Evolutionary conservation across 306 rosid genomes (phyloP), one percentile per base, ranked within the genome.

Genomic region (Prunus campanulata): DNA sequence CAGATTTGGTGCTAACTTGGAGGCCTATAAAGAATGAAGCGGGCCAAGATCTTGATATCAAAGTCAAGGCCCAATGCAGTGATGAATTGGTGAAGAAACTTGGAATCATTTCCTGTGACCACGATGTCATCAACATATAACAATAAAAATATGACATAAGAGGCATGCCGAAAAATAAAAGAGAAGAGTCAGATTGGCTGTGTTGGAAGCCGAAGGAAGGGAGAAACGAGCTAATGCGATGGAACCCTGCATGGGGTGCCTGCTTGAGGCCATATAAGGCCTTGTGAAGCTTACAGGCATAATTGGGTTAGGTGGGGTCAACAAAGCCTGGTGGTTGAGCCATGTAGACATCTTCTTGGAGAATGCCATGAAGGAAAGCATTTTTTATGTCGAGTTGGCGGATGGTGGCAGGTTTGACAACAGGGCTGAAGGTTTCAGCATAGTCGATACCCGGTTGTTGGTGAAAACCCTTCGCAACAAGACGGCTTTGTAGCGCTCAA

Each of bases 401-500:
- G 5, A 56, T 20, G 11, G 62, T 10, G 22, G 62, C 14, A 20
- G 14, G 29, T 10, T 56, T 9, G 12, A 56, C 29, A 1, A 56
- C 14, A 3, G 2, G 27, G 62, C 62, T 56, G 22, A 56, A n/a
- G 0, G 14, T 56, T 3, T 56, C 14, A 1, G 19, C 27, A 1
- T 6, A 56, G 19, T 56, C 27, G 11, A 56, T 8, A 0, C 2
- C 0, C 0, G 0, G 27, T 0, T n/a, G 15, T 3, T 56, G 2
- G 9, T 56, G 62, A 20, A 20, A 56, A 10, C 29, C 29, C 27
- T 56, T 56, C 2, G 62, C 62, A 9, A 56, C 6, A 11, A 56
- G 19, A 6, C 13, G 22, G 61, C 61, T 55, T 55, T 55, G 22
- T n/a, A 20, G 3, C 6, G 2, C 3, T 63, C 6, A 0, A 63